phyloP scores from a whole-genome alignment of 805 yeast genomes.

The Pichia insulana region DNA sequence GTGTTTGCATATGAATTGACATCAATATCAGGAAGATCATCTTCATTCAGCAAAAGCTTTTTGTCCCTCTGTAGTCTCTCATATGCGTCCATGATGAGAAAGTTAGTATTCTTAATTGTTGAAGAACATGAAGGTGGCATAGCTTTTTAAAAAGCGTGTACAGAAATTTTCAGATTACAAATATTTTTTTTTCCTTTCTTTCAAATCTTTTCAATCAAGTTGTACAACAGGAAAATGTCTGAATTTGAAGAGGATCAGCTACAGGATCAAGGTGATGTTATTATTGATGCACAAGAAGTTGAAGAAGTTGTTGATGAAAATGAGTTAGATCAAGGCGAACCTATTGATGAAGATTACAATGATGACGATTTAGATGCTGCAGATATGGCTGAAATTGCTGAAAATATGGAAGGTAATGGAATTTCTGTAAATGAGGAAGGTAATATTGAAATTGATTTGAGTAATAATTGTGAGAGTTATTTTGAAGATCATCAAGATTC shows the following conservation, averaged over 20 bases:
- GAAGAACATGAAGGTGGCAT: no score
- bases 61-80: conserved; percentile 1
- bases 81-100: conserved; percentile 1
- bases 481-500: conserved; percentile 90
- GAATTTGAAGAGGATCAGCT: conserved; percentile 3
- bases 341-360: conserved; percentile 25
- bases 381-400: conserved; percentile 24
- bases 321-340: conserved; percentile 32
- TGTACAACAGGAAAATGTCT: background rate
- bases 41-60: conserved; percentile 2
- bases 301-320: conserved; percentile 27
- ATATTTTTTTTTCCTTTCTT: background rate
- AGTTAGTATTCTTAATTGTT: no score
- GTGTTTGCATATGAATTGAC: background rate
- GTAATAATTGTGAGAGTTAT: conserved; percentile 82
- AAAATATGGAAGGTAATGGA: conserved; percentile 13
- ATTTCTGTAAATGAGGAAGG: conserved; percentile 33
- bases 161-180: no score
- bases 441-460: conserved; percentile 69
- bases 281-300: conserved; percentile 24
- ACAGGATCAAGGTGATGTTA: conserved; percentile 20
- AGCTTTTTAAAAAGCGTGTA: no score
- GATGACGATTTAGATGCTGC: conserved; percentile 27
- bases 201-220: background rate
- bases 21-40: background rate